Conservation (phyloP, 176 grass and related monocot genomes). For the Carex scoparia region DNA sequence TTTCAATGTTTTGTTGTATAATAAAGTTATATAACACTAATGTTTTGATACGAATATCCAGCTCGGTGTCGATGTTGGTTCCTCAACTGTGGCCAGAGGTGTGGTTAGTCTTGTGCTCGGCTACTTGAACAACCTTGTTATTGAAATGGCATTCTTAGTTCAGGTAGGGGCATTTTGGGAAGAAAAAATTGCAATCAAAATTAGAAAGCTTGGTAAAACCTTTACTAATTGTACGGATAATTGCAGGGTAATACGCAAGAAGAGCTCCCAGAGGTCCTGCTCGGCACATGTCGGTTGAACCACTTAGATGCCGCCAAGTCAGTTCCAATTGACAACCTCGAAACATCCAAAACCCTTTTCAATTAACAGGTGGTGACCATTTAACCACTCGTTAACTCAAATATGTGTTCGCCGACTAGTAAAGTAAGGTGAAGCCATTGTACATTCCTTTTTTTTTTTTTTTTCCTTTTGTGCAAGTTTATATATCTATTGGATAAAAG, state of each 20-base stretch:
- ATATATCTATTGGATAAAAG: neutral
- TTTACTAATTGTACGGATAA: neutral
- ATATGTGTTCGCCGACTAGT: neutral
- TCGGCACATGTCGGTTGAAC: constrained; percentile 83
- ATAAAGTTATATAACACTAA: neutral
- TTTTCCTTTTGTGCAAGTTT: neutral
- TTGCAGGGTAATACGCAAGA: constrained; percentile 82
- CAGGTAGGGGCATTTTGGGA: constrained; percentile 44
- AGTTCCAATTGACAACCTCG: constrained; percentile 49
- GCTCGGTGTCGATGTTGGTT: constrained; percentile 86
- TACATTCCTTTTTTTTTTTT: neutral
- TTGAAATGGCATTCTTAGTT: constrained; percentile 95
- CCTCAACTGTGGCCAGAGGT: constrained; percentile 80
- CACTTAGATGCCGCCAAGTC: constrained; percentile 79
- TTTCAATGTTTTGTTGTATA: neutral
- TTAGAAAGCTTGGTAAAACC: neutral
- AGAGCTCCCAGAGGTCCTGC: constrained; percentile 84
- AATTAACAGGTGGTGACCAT: constrained; percentile 7
- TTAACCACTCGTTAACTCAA: neutral
- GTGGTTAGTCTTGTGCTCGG: constrained; percentile 90
- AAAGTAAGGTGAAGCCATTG: constrained; percentile 1
- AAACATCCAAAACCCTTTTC: constrained; percentile 24
- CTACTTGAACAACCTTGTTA: constrained; percentile 91
- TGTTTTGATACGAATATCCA: constrained; percentile 33
- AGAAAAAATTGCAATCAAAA: neutral